phyloP scores from a whole-genome alignment of 306 rosid species.

The Astragalus membranaceus region DNA sequence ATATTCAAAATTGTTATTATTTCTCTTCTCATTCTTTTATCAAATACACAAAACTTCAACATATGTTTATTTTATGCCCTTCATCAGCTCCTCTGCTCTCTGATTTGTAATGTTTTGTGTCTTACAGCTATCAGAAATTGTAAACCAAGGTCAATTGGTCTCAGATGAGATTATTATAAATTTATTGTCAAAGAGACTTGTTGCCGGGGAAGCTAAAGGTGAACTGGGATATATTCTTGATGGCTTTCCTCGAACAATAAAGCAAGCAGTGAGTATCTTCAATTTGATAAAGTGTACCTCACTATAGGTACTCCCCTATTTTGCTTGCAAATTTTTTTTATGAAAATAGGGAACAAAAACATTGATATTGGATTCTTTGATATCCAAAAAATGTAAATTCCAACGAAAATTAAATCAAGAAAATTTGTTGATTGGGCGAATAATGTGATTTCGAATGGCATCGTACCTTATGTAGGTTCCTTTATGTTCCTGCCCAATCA shows the following conservation, averaged over 20 bases:
- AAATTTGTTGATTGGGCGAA: neutral
- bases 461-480: neutral
- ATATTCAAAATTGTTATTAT: too few relatives aligned
- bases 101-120: conserved; percentile 16
- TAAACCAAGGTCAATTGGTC: conserved; percentile 82
- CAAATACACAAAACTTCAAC: too few relatives aligned
- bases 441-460: neutral
- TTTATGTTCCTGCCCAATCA: conserved; percentile 1
- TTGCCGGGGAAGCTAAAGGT: conserved; percentile 63
- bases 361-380: neutral
- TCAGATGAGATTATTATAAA: conserved; percentile 81
- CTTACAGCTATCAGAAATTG: conserved; percentile 80
- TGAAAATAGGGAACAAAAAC: neutral
- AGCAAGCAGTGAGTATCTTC: conserved; percentile 78
- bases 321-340: neutral
- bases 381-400: neutral
- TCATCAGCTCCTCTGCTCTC: neutral
- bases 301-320: neutral
- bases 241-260: conserved; percentile 90
- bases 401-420: neutral
- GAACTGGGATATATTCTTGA: conserved; percentile 93
- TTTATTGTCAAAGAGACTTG: conserved; percentile 81
- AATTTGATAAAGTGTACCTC: conserved; percentile 12
- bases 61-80: neutral
- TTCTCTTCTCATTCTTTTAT: too few relatives aligned